Base-by-base conservation (phyloP, 2,329 filamentous ascomycete species). In the Pseudovirgaria hyperparasitica region DNA sequence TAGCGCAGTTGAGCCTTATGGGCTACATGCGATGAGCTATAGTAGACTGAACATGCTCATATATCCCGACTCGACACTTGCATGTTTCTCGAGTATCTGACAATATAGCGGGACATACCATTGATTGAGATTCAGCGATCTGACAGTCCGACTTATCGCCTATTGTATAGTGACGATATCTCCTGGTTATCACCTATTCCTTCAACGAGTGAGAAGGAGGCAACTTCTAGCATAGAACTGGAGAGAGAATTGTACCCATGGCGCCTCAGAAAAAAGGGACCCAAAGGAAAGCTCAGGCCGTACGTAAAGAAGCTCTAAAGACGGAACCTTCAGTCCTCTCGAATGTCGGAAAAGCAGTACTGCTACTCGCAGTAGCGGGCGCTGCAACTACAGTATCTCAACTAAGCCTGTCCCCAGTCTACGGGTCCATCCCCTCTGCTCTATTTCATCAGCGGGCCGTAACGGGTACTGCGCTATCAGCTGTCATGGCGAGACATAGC, bases 351-450 rank as follows among this genome's bases (percentile, higher is more conserved):
- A 39, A 43, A 24, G 52, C 54, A 24, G 38, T 39, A 30, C 48
- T 44, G 11, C 45, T 76, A 10, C 57, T 76, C 35, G 40, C 60
- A 15, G 58, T 80, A 23, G 64, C 70, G 7, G 80, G 75, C 23
- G 48, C 76, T 22, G 73, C 69, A 33, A 76, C 78, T 24, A 72
- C 75, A 35, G 69, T 78, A 31, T 87, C 81, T 1, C 72, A 82
- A 46, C 63, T 85, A 35, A 76, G 71, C 20, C 63, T 96, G 18
- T 81, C 84, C 12, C 90, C 90, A 2, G 79, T 92, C 8, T 96
- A 92, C 54, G 90, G 90, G 27, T 74, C 76, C 10, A 81, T 92
- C 19, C 81, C 87, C 2, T 65, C 84, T 1, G 67, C 71, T 2
- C 62, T 77, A 38, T 79, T 76, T 51, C 87, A 94, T 50, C 58